These are phyloP conservation scores for Spergularia bocconei DNA, from an alignment of 148 eudicot species.

Conservation along the genomic window DNA sequence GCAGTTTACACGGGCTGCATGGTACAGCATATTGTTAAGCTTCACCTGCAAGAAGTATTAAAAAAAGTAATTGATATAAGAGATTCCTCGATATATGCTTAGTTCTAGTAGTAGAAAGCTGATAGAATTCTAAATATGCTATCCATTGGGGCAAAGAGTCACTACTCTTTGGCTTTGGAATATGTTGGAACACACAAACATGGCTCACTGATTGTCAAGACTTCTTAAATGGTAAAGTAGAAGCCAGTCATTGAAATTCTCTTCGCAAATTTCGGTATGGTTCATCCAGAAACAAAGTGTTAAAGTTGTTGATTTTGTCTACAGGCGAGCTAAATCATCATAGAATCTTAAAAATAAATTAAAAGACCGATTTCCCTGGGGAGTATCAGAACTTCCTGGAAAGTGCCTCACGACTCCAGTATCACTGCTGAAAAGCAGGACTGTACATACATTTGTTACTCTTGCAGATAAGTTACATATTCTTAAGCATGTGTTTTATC, in stretches of 20 bases:
- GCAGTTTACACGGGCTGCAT: slow-evolving; percentile 83
- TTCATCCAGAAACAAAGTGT: no score
- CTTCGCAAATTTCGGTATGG: no score
- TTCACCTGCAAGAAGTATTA: slow-evolving; percentile 52
- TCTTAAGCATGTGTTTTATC: background rate
- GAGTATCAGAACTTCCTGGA: background rate
- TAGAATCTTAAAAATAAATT: background rate
- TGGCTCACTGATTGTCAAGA: no score
- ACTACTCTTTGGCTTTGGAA: no score
- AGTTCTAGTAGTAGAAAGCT: background rate
- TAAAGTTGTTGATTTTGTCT: no score
- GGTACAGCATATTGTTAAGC: slow-evolving; percentile 89
- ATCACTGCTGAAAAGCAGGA: background rate
- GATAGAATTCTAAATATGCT: background rate
- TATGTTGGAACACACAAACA: no score
- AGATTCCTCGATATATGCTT: no score
- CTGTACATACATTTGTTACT: background rate
- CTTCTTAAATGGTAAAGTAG: no score
- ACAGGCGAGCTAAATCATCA: background rate
- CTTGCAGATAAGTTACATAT: background rate
- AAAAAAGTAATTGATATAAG: background rate
- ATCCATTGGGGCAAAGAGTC: no score
- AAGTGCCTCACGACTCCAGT: background rate
- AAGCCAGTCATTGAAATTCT: no score
- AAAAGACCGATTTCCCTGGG: background rate